A percentile compares a stretch with the other conserved stretches of the same genome.
Conservation (phyloP, 495 filamentous ascomycete species). For the Aspergillus heteromorphus region DNA sequence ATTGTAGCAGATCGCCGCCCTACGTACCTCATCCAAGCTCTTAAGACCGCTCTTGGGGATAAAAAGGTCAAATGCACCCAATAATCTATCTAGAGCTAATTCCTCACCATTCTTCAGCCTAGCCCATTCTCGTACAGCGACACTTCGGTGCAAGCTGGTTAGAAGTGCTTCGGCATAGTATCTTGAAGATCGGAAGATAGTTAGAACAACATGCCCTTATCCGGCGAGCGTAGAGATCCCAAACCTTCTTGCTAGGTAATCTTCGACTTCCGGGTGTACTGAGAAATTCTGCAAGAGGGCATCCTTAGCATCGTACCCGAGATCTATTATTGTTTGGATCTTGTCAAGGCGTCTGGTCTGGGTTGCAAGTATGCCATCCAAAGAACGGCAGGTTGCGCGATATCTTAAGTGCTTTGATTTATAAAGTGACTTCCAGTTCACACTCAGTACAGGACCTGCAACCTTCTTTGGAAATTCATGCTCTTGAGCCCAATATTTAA, state of each 20-base stretch:
- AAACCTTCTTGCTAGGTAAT: slow-evolving; percentile 78
- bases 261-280: slow-evolving; percentile 54
- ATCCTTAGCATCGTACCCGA: slow-evolving; percentile 88
- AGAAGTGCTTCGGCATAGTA: slow-evolving; percentile 71
- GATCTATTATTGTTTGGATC: slow-evolving; percentile 59
- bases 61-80: slow-evolving; percentile 85
- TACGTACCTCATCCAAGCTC: slow-evolving; percentile 65
- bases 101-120: slow-evolving; percentile 46
- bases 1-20: not conserved
- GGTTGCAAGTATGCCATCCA: slow-evolving; percentile 66
- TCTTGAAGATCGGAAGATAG: slow-evolving; percentile 36
- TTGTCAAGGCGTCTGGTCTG: slow-evolving; percentile 65
- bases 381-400: slow-evolving; percentile 43
- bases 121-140: slow-evolving; percentile 72
- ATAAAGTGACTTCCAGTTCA: slow-evolving; percentile 76
- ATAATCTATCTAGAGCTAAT: slow-evolving; percentile 63
- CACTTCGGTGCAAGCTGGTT: slow-evolving; percentile 71
- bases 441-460: slow-evolving; percentile 45
- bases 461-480: slow-evolving; percentile 60
- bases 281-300: slow-evolving; percentile 62
- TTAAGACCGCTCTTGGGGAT: slow-evolving; percentile 63
- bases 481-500: slow-evolving; percentile 64
- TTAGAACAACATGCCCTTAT: slow-evolving; percentile 4
- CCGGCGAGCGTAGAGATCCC: slow-evolving; percentile 13
- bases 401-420: slow-evolving; percentile 52